Percentiles rank a stretch among this genome's conserved stretches.
These are phyloP conservation scores for Juglanconis sp. DNA, from an alignment of 2,329 filamentous ascomycete genomes.

Conservation along the genomic window DNA sequence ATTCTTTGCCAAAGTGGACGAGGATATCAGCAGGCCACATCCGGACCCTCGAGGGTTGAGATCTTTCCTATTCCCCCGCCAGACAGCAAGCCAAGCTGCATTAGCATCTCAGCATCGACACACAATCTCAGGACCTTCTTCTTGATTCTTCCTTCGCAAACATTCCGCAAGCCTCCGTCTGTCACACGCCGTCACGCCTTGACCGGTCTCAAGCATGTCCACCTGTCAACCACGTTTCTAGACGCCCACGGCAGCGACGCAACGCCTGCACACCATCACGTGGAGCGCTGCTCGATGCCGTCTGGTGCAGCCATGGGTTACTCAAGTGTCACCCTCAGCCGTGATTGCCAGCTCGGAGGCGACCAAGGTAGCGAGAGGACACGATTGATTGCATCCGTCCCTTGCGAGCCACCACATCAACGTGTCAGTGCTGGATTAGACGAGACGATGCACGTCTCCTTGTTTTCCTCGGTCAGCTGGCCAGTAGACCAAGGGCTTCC, in stretches of 20 bases:
- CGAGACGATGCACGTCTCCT: conserved; percentile 4
- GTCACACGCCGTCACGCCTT: conserved; percentile 12
- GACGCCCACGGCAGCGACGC: not conserved
- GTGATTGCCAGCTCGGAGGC: not conserved
- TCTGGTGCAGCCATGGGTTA: not conserved
- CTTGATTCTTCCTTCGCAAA: not conserved
- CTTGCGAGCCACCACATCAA: conserved; percentile 4
- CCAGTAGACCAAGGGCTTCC: not conserved
- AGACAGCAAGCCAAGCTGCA: conserved; percentile 2
- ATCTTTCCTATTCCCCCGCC: not conserved
- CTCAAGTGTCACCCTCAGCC: not conserved
- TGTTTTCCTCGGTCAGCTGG: conserved; percentile 1
- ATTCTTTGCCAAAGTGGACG: not conserved
- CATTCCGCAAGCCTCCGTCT: conserved; percentile 10
- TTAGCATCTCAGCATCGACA: conserved; percentile 4
- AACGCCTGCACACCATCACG: conserved; percentile 4
- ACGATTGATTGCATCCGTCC: conserved; percentile 2
- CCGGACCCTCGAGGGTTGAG: not conserved
- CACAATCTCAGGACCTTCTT: not conserved
- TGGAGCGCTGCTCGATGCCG: not conserved
- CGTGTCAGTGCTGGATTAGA: conserved; percentile 1
- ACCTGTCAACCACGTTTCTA: conserved; percentile 12
- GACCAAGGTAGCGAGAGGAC: conserved; percentile 1
- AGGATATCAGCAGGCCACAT: not conserved
- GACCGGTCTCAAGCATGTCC: conserved; percentile 2